A percentile compares a stretch with the other conserved stretches of the same genome.
These are phyloP conservation scores for Mycocentrospora acerina DNA, from an alignment of 2,329 filamentous ascomycete species.

Conservation along the genomic window DNA sequence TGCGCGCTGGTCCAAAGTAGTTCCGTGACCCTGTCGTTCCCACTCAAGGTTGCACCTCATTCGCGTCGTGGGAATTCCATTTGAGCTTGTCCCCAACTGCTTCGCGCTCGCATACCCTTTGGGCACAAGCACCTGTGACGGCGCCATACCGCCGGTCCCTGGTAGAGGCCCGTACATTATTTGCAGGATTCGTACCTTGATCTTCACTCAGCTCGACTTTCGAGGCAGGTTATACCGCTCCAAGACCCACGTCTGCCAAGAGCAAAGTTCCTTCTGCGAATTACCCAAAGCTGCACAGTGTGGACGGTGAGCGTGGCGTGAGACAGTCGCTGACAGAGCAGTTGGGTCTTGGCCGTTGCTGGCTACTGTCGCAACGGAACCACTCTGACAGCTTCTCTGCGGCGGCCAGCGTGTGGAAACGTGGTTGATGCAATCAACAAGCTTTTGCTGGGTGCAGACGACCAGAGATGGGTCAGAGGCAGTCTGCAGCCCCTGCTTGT, in stretches of 20 bases:
- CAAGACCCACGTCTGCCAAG: no score
- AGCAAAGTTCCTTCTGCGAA: no score
- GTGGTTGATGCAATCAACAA: constrained; percentile 26
- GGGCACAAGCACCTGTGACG: constrained; percentile 20
- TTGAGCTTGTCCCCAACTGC: constrained; percentile 18
- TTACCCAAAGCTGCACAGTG: constrained; percentile 3
- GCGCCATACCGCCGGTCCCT: constrained; percentile 33
- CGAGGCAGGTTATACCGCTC: constrained; percentile 9
- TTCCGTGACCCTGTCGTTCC: constrained; percentile 13
- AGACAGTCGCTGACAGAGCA: constrained; percentile 22
- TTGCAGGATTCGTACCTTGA: no score
- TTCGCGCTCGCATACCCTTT: constrained; percentile 15
- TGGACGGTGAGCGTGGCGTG: constrained; percentile 12
- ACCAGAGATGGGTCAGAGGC: constrained; percentile 29
- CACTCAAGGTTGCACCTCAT: constrained; percentile 20
- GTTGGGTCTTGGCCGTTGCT: constrained; percentile 19
- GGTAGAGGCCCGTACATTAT: no score
- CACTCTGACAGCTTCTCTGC: constrained; percentile 34
- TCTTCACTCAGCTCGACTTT: no score
- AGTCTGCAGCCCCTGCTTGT: constrained; percentile 25
- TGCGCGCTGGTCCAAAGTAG: constrained; percentile 14
- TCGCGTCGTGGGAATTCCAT: constrained; percentile 4
- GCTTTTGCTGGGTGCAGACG: constrained; percentile 15
- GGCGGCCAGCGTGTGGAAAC: constrained; percentile 24
- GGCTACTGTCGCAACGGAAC: constrained; percentile 27